These are phyloP conservation scores for Globisporangium cederbergense DNA, from an alignment of 352 stramenopile species.

Conservation along the genomic window DNA sequence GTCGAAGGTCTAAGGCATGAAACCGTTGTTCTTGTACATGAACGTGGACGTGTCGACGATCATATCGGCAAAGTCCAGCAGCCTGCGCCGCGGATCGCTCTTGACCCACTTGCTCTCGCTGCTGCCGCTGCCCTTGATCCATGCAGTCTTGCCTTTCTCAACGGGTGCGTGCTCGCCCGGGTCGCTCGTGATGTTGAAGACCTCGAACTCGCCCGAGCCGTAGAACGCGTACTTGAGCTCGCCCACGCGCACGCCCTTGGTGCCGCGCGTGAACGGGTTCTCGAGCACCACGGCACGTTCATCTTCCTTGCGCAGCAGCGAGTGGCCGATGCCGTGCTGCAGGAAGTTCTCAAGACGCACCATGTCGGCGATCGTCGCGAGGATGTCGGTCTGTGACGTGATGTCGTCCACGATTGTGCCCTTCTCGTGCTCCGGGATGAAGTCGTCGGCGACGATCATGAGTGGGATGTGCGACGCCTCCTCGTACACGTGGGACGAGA, in stretches of 20 bases:
- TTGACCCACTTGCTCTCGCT: constrained; percentile 40
- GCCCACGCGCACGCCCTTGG: constrained; percentile 55
- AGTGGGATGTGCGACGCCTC: constrained; percentile 57
- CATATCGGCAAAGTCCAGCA: constrained; percentile 47
- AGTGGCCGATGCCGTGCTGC: constrained; percentile 64
- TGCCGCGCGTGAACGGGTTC: constrained; percentile 62
- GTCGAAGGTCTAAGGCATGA: constrained; percentile 24
- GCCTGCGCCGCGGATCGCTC: constrained; percentile 26
- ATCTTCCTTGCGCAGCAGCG: constrained; percentile 39
- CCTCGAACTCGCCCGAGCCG: constrained; percentile 49
- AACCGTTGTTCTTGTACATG: constrained; percentile 59
- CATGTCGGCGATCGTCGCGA: constrained; percentile 67
- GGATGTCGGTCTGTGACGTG: constrained; percentile 62
- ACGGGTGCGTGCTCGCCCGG: constrained; percentile 44
- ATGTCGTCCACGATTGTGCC: constrained; percentile 46
- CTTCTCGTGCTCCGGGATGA: constrained; percentile 36
- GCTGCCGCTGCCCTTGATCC: constrained; percentile 41
- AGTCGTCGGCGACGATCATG: constrained; percentile 59
- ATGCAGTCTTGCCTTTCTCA: constrained; percentile 40
- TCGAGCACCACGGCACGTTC: constrained; percentile 49
- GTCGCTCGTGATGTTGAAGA: constrained; percentile 50
- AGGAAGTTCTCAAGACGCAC: constrained; percentile 46
- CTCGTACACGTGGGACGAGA: constrained; percentile 55
- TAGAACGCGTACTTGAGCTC: constrained; percentile 72
- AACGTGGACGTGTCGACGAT: constrained; percentile 65